Evolutionary conservation across 345 rosid species (phyloP).

Genomic region (Punica granatum): DNA sequence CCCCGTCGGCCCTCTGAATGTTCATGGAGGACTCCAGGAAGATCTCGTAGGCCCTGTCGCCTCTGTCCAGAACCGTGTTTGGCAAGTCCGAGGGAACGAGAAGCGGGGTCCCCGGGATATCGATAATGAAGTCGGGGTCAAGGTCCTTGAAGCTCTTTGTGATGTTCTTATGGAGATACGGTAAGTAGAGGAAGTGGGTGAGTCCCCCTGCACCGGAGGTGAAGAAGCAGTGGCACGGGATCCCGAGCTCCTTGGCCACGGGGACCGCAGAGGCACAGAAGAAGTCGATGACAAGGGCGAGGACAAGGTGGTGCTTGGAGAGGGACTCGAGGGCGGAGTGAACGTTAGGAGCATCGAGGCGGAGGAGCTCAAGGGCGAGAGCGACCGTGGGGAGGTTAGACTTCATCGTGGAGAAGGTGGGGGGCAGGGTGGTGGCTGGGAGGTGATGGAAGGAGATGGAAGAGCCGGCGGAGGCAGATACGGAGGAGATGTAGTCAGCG

Average conservation of each 20-base stretch:
- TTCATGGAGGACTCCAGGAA: constrained; percentile 9
- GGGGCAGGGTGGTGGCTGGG: constrained; percentile 1
- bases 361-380: constrained; percentile 7
- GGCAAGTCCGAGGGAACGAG: constrained; percentile 16
- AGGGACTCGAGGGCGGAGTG: constrained; percentile 2
- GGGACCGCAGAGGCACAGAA: constrained; percentile 9
- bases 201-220: background rate
- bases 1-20: constrained; percentile 22
- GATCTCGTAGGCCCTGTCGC: constrained; percentile 17
- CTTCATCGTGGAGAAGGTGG: constrained; percentile 1
- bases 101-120: background rate
- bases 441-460: constrained; percentile 13
- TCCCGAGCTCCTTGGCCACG: constrained; percentile 3
- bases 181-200: background rate
- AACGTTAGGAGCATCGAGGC: constrained; percentile 7
- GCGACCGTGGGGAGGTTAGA: constrained; percentile 3
- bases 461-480: background rate
- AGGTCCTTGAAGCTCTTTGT: constrained; percentile 5
- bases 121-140: background rate
- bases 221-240: constrained; percentile 11
- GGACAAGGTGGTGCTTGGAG: background rate
- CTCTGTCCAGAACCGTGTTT: constrained; percentile 15
- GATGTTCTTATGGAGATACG: constrained; percentile 1
- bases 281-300: constrained; percentile 9
- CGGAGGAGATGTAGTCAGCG: background rate